Conservation (phyloP, 495 filamentous ascomycete genomes). For the Podospora sp. region DNA sequence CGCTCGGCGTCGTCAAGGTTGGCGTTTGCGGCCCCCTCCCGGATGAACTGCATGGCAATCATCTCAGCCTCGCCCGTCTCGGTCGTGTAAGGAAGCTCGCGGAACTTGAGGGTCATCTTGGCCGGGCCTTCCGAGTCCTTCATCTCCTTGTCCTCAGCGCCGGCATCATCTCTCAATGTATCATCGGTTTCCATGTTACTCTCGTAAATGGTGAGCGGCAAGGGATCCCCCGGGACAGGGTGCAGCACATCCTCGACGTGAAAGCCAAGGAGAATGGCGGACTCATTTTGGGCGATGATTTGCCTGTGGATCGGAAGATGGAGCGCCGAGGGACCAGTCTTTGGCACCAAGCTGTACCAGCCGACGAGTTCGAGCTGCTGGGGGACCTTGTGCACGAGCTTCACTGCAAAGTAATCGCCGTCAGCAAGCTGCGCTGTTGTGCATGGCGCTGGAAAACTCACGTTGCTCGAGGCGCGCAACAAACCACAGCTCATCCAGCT, state of each 20-base stretch:
- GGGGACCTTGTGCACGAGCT: conserved; percentile 82
- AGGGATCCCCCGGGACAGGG: conserved; percentile 67
- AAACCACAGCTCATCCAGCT: conserved; percentile 74
- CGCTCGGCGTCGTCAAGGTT: conserved; percentile 52
- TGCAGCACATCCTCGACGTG: conserved; percentile 63
- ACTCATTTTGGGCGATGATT: conserved; percentile 80
- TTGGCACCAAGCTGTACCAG: conserved; percentile 86
- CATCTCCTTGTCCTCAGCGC: conserved; percentile 68
- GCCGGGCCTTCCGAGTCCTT: conserved; percentile 64
- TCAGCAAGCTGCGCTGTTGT: neutral
- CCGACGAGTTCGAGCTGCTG: conserved; percentile 84
- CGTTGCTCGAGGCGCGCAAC: conserved; percentile 79
- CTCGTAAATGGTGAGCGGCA: conserved; percentile 90
- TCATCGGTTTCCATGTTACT: conserved; percentile 70
- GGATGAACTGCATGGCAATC: conserved; percentile 92
- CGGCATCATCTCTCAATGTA: conserved; percentile 22
- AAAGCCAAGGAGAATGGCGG: conserved; percentile 83
- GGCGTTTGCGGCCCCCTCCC: conserved; percentile 78
- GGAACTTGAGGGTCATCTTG: conserved; percentile 67
- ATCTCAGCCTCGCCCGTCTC: conserved; percentile 97
- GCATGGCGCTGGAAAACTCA: conserved; percentile 44
- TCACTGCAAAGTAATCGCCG: conserved; percentile 57
- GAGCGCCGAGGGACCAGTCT: conserved; percentile 66
- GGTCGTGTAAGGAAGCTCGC: conserved; percentile 79
- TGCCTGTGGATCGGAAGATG: conserved; percentile 76